Evolutionary conservation across 2,329 filamentous ascomycete species (phyloP), one percentile per base, ranked within the genome.

Genomic region (Penicillium sp.): DNA sequence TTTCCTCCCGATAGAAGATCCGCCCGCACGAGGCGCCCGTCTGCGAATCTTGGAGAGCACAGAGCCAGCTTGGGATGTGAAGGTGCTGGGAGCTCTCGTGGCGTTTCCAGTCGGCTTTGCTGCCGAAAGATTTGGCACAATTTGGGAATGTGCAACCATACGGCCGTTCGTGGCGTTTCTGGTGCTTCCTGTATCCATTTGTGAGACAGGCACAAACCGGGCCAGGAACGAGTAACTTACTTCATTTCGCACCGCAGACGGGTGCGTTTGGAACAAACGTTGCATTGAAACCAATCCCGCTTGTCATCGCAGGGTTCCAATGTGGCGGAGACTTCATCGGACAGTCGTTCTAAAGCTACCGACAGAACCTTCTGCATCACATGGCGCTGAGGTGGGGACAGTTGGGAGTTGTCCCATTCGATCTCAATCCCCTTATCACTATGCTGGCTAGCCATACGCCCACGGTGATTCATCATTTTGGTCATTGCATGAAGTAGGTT

Each of bases 71-170:
- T 56, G 89, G 83, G 4, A 78, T 63, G 43, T 84, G 79, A 45
- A 78, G 80, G 60, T 95, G 89, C 56, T 91, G 85, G 11, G 78
- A 81, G 50, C 81, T 84, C 58, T 96, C 91, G 57, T 96, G 90
- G 1, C 90, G 80, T 60, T 94, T 94, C 90, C 81, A 96, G 64
- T 96, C 90, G 43, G 88, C 90, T 60, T 95, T 94, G 63, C 86
- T 90, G n/a, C 90, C 90, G 52, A 95, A 95, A 0, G 61, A 72
- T 57, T 87, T 89, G 33, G 67, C 63, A 57, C 90, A 95, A 19
- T 69, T 65, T 7, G 72, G 65, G 48, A 82, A 86, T 0, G 88
- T 94, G 63, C 90, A 96, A 9, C 81, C 82, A 48, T 91, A 95
- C 0, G 88, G 90, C 50, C 81, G 82, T 6, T 79, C 75, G 61